Base-by-base conservation (phyloP, 2,329 filamentous ascomycete species). In the Mariannaea elegans region DNA sequence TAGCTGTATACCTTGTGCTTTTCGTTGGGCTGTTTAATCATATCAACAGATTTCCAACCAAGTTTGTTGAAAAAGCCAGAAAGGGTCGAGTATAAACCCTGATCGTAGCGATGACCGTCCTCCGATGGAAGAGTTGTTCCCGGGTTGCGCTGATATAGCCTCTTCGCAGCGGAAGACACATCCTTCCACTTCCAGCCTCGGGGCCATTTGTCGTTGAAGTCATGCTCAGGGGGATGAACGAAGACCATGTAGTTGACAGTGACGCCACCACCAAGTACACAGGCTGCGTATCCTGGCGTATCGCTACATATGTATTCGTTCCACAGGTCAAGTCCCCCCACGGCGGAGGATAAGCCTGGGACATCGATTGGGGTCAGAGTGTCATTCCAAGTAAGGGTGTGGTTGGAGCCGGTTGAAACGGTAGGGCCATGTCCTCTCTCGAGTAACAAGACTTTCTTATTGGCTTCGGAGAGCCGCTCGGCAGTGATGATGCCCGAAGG, bases 201-300 rank as follows among this genome's bases (percentile, higher is more conserved):
- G 1, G 90, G 90, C 77, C 90, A 93, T 72, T 89, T 89, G 70
- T 84, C 81, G 72, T 92, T 86, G 80, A 89, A 92, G 72, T 92
- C 90, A 10, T 78, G 72, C 4, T 83, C 80, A 47, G 87, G 84
- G 1, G 90, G 83, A 77, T 86, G 87, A 82, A 86, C 89, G 84
- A 87, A 90, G 16, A 91, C 78, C 36, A 86, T 87, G 50, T 87
- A 84, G 67, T 91, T 91, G 65, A 90, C 80, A 19, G 86, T 86
- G 21, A 85, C 83, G 16, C 87, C 86, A 56, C 89, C 89, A 39
- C 89, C 89, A 3, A 91, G 82, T 44, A 91, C 82, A 64, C 89
- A 91, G n/a, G 65, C 66, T 14, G 87, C 89, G 10, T 87, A 29
- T 12, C 56, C 66, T 1, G 66, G 38, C 2, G 66, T 69, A 36